Evolutionary conservation across 1,139 yeast species (phyloP), one percentile per base, ranked within the genome.

Genomic region (Magnusiomyces suaveolens): DNA sequence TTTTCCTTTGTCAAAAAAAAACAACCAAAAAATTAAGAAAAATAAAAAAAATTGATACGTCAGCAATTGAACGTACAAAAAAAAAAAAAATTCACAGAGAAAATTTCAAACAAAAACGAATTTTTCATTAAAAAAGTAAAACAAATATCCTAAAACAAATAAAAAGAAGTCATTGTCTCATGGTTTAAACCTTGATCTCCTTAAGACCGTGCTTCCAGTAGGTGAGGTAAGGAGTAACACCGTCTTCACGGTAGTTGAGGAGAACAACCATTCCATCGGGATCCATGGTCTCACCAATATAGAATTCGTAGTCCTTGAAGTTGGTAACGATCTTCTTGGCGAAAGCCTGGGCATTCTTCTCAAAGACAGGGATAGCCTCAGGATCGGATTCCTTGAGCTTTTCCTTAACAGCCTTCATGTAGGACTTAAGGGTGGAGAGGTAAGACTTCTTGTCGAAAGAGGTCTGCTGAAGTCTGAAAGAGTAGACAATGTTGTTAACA

Each of bases 241-340:
- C 99, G 73, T 92, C 97, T 80, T 92, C 98, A 80, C 99, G 95
- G 89, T 92, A 92, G 95, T 92, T 92, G 78, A 92, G 86, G 75
- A 92, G 83, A 66, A 88, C 90, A 72, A 92, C 78, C 98, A 92
- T 92, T 69, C 86, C 97, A 75, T 92, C 97, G 74, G 97, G 97
- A 84, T 94, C 96, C 99, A 92, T 94, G 71, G 96, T 86, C 81
- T 92, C 97, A 81, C 98, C 98, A 66, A 96, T 92, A 89, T 77
- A 92, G 83, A 92, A 92, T 72, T 92, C 98, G 95, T 94, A 92
- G 82, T 92, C 98, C 74, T 84, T 84, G 92, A 92, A 92, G 75
- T 89, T 84, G 68, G 83, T 86, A 69, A 92, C 75, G 66, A 92
- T 85, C 82, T 92, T 94, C 87, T 94, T 92, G 76, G 87, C 95